These are phyloP conservation scores for Mycena alexandri DNA, from an alignment of 768 basidiomycete species.

Conservation along the genomic window DNA sequence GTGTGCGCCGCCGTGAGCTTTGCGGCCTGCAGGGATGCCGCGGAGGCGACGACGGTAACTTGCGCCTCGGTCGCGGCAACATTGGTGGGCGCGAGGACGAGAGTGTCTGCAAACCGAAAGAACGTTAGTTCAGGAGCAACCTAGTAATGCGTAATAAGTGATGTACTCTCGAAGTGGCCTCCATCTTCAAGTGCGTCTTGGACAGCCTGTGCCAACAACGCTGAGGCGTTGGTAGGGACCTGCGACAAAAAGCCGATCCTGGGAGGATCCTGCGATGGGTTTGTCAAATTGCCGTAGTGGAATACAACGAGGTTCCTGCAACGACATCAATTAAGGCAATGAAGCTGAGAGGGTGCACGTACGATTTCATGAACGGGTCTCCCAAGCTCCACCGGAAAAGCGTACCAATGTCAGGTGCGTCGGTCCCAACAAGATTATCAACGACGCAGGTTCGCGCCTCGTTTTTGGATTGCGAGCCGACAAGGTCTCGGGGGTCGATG, in stretches of 20 bases:
- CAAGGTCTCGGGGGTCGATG: conserved; percentile 79
- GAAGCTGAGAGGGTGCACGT: conserved; percentile 44
- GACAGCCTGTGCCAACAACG: conserved; percentile 52
- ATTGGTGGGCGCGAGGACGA: conserved; percentile 52
- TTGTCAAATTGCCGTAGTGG: conserved; percentile 78
- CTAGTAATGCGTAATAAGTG: conserved; percentile 8
- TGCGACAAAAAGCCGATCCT: conserved; percentile 76
- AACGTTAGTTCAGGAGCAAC: no score
- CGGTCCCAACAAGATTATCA: conserved; percentile 69
- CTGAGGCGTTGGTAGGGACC: conserved; percentile 65
- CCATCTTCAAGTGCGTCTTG: conserved; percentile 51
- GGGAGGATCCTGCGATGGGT: conserved; percentile 76
- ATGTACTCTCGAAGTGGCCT: conserved; percentile 53
- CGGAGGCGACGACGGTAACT: conserved; percentile 35
- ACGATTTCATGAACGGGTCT: conserved; percentile 80
- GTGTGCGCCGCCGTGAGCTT: conserved; percentile 16
- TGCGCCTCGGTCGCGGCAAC: conserved; percentile 43
- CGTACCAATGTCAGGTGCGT: conserved; percentile 64
- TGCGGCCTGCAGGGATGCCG: conserved; percentile 24
- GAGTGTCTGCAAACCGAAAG: conserved; percentile 42
- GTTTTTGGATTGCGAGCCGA: conserved; percentile 52
- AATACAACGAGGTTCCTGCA: conserved; percentile 73
- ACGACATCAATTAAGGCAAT: neutral
- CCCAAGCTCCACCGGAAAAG: conserved; percentile 81
- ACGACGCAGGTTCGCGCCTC: conserved; percentile 63